A percentile compares a stretch with the other conserved stretches of the same genome.
Conservation (phyloP, 768 basidiomycete species). For the Lactifluus piperatus region DNA sequence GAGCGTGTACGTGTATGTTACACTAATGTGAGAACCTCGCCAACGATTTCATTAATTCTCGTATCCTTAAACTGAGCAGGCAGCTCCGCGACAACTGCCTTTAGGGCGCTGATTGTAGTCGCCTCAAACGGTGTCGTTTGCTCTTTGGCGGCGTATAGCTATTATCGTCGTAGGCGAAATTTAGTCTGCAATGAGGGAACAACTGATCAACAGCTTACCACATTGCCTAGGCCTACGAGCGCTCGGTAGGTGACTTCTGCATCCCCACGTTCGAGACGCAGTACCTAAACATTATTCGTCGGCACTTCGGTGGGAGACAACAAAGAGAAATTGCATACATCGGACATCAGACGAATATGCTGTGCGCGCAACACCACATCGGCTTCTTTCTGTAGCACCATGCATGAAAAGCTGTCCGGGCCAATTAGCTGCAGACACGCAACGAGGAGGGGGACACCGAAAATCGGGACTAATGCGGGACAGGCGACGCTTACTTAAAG, state of each 20-base stretch:
- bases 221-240: slow-evolving; percentile 65
- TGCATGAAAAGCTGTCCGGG: slow-evolving; percentile 52
- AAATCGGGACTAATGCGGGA: not conserved
- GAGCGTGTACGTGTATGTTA: slow-evolving; percentile 19
- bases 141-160: slow-evolving; percentile 45
- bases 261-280: slow-evolving; percentile 45
- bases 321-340: slow-evolving; percentile 30
- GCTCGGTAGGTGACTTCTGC: slow-evolving; percentile 64
- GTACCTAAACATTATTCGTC: slow-evolving; percentile 27
- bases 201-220: slow-evolving; percentile 34
- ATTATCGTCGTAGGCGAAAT: not conserved
- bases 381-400: slow-evolving; percentile 38
- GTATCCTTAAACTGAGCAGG: slow-evolving; percentile 47
- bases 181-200: slow-evolving; percentile 7
- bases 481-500: slow-evolving; percentile 64
- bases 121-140: slow-evolving; percentile 30
- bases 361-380: slow-evolving; percentile 32
- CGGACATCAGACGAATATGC: slow-evolving; percentile 37
- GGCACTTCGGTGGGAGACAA: not conserved
- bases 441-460: not conserved
- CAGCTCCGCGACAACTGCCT: slow-evolving; percentile 32
- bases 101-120: slow-evolving; percentile 35
- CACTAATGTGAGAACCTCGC: slow-evolving; percentile 40
- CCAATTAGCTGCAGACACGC: slow-evolving; percentile 8
- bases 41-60: slow-evolving; percentile 42